Conservation (phyloP, 129 eudicot species). For the Lactuca saligna region DNA sequence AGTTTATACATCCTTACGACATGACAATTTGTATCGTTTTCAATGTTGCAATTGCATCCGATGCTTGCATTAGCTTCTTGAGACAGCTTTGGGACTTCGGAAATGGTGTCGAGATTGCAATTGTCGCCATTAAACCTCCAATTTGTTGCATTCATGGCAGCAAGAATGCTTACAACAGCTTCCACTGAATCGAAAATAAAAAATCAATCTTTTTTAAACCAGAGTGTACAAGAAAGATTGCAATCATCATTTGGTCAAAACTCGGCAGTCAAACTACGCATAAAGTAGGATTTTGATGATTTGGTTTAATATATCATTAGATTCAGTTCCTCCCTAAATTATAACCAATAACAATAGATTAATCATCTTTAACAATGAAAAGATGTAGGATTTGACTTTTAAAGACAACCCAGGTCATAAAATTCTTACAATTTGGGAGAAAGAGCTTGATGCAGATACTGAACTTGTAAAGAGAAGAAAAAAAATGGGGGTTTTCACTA, state of each 20-base stretch:
- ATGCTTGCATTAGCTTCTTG: constrained; percentile 49
- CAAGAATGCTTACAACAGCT: constrained; percentile 54
- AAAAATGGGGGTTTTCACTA: background rate
- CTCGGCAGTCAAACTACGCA: background rate
- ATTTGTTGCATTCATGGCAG: constrained; percentile 65
- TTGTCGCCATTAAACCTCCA: constrained; percentile 61
- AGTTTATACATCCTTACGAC: constrained; percentile 66
- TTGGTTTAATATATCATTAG: background rate
- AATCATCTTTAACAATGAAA: constrained; percentile 9
- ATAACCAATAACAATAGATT: background rate
- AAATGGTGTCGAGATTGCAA: constrained; percentile 57
- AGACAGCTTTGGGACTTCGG: constrained; percentile 36
- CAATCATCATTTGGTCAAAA: no score
- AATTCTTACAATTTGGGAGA: background rate
- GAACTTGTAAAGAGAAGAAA: no score
- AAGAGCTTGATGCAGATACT: background rate
- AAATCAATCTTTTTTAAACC: constrained; percentile 2
- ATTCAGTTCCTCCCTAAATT: background rate
- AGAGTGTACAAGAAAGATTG: background rate
- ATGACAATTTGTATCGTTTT: constrained; percentile 57
- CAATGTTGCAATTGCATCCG: constrained; percentile 62
- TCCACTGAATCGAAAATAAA: constrained; percentile 42
- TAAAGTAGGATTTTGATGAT: no score
- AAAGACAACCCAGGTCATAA: constrained; percentile 13
- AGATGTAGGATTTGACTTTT: constrained; percentile 2